phyloP scores from a whole-genome alignment of 2,329 filamentous ascomycete genomes.

The Fragosphaeria purpurea region DNA sequence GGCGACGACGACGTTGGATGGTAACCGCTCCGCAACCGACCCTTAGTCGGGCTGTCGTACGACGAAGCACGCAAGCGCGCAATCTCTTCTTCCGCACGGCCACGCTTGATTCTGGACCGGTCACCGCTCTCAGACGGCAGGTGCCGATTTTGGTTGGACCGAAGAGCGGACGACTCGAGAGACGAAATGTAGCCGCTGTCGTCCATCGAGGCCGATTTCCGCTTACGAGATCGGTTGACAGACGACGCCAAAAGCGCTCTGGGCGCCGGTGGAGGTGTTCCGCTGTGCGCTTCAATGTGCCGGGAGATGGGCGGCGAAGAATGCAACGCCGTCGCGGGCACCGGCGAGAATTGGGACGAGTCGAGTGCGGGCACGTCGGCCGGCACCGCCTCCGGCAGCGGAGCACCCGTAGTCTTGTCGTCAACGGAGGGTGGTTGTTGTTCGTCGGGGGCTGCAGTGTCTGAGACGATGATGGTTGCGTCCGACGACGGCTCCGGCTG shows the following conservation, averaged over 20 bases:
- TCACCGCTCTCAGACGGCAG: constrained; percentile 66
- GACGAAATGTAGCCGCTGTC: constrained; percentile 98
- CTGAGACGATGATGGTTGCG: constrained; percentile 65
- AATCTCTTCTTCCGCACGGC: constrained; percentile 92
- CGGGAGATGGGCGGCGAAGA: constrained; percentile 80
- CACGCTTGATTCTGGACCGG: constrained; percentile 72
- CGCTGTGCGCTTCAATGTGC: constrained; percentile 48
- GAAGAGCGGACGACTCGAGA: constrained; percentile 77
- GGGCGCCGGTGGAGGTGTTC: constrained; percentile 65
- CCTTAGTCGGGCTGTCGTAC: constrained; percentile 79
- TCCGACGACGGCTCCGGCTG: constrained; percentile 60
- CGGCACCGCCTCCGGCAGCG: background rate
- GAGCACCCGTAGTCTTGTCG: background rate
- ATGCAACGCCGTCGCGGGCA: constrained; percentile 59
- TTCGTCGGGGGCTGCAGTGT: constrained; percentile 25
- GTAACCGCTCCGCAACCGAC: constrained; percentile 42
- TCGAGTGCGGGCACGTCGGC: constrained; percentile 25
- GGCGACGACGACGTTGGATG: constrained; percentile 58
- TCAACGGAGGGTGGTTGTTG: constrained; percentile 1
- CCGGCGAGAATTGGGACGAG: constrained; percentile 58
- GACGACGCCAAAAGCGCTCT: constrained; percentile 41
- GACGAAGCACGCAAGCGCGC: constrained; percentile 84
- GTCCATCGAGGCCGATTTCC: constrained; percentile 68
- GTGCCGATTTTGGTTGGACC: constrained; percentile 57
- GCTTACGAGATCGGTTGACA: constrained; percentile 58